Conservation (phyloP, 179 eudicot species). For the Pouteria campechiana region DNA sequence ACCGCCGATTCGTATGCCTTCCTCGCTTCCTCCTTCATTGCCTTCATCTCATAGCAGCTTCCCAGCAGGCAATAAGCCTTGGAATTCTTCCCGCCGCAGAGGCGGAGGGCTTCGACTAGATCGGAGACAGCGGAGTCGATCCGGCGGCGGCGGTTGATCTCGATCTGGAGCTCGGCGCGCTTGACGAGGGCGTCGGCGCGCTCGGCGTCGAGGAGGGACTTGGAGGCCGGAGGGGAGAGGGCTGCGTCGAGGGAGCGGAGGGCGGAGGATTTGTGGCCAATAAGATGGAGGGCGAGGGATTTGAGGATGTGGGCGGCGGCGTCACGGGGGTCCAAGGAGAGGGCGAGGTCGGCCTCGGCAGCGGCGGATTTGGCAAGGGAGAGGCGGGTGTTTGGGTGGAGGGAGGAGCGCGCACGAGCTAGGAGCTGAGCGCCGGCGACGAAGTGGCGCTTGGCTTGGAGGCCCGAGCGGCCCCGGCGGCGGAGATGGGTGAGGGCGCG, state of each 20-base stretch:
- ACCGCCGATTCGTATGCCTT: constrained; percentile 33
- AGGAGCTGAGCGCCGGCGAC: constrained; percentile 67
- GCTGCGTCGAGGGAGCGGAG: constrained; percentile 47
- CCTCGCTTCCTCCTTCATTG: constrained; percentile 32
- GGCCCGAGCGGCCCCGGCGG: constrained; percentile 15
- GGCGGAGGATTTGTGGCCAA: constrained; percentile 61
- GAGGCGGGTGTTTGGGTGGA: constrained; percentile 6
- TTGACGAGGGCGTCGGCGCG: constrained; percentile 59
- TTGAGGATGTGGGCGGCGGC: constrained; percentile 78
- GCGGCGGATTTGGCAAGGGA: constrained; percentile 40
- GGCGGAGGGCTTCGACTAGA: too few relatives aligned
- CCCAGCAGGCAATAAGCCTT: constrained; percentile 53
- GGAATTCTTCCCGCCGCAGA: too few relatives aligned
- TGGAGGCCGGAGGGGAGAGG: constrained; percentile 50
- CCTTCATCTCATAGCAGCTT: constrained; percentile 56
- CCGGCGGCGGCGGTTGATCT: constrained; percentile 17
- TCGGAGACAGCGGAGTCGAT: constrained; percentile 35
- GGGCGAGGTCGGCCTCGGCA: constrained; percentile 52
- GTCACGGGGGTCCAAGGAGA: constrained; percentile 46
- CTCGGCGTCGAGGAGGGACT: constrained; percentile 42
- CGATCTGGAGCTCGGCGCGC: constrained; percentile 57
- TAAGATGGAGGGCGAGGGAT: constrained; percentile 49
- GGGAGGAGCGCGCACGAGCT: constrained; percentile 29
- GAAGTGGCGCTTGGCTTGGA: constrained; percentile 64
- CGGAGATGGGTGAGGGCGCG: constrained; percentile 21